Evolutionary conservation across 768 basidiomycete genomes (phyloP), one percentile per base, ranked within the genome.

Genomic region (Tulasnella sp.): DNA sequence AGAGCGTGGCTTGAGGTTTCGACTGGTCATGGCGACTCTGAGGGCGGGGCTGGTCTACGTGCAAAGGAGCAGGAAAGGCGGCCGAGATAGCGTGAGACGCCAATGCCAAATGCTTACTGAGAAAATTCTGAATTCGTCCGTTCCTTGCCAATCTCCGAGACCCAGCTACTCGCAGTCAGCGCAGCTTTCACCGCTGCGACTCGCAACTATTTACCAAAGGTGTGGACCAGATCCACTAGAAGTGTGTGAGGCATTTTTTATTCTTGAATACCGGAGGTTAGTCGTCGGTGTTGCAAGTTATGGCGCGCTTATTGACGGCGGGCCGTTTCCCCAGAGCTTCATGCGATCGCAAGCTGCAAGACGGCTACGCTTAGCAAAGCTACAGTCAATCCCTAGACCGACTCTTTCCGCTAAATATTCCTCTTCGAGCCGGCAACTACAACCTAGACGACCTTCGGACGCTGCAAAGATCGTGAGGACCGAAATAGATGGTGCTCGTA

Each of bases 21-120:
- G 71, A 29, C 39, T 72, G 37, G 71, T 40, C 44, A 72, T 72
- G 29, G 37, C 71, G 71, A 46, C 44, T 40, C 37, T n/a, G 71
- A 39, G 39, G 71, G 37, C 44, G 29, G 44, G n/a, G 37, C 26
- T 35, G 26, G 61, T 67, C 61, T 67, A 67, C 71, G 71, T 32
- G 71, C 39, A 72, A 72, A 72, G 71, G 37, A 35, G 15, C 35
- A 1, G 44, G 7, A 67, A 67, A 67, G 61, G 71, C 39, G 71
- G 44, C 44, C 71, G 71, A 72, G 71, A 72, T 39, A 72, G 71
- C 71, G 71, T 72, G 71, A 40, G 71, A 72, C 71, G 71, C 39
- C 71, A 67, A 67, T 72, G 44, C 71, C 37, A 40, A 72, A 40
- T 72, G 71, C 71, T 40, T 72, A 46, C 39, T 46, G 37, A 40